These are phyloP conservation scores for Endocarpon pusillum DNA, from an alignment of 495 filamentous ascomycete genomes.

Conservation along the genomic window DNA sequence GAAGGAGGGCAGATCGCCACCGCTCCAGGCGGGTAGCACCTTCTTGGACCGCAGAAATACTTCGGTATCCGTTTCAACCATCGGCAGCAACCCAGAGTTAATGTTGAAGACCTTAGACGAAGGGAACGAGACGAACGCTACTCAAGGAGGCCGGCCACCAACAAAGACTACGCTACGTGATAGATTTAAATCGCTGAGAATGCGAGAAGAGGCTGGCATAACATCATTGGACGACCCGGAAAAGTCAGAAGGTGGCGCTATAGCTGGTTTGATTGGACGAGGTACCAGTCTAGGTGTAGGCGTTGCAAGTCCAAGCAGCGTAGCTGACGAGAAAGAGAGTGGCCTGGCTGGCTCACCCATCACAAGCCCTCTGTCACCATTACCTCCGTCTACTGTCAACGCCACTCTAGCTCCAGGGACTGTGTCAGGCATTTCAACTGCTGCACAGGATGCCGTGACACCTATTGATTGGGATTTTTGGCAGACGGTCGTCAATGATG, in stretches of 20 bases:
- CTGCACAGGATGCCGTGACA: slow-evolving; percentile 41
- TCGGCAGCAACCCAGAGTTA: slow-evolving; percentile 57
- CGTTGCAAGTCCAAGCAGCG: slow-evolving; percentile 35
- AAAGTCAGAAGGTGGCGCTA: slow-evolving; percentile 15
- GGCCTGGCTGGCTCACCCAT: slow-evolving; percentile 13
- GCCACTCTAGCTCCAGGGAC: slow-evolving; percentile 62
- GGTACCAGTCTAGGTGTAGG: slow-evolving; percentile 31
- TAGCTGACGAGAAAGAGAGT: slow-evolving; percentile 38
- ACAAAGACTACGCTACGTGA: slow-evolving; percentile 59
- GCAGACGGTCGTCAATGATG: slow-evolving; percentile 90
- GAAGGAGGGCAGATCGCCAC: slow-evolving; percentile 41
- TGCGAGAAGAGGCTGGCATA: slow-evolving; percentile 61
- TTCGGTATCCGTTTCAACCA: slow-evolving; percentile 52
- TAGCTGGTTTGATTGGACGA: slow-evolving; percentile 25
- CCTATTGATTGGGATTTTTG: slow-evolving; percentile 94
- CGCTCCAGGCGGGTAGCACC: slow-evolving; percentile 22
- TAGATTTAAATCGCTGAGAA: slow-evolving; percentile 66
- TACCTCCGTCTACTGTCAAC: slow-evolving; percentile 33
- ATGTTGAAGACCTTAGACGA: slow-evolving; percentile 52
- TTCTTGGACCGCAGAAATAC: slow-evolving; percentile 46
- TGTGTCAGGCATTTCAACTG: slow-evolving; percentile 55
- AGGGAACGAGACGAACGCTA: slow-evolving; percentile 33
- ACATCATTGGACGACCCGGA: slow-evolving; percentile 29
- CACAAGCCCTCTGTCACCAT: slow-evolving; percentile 28
- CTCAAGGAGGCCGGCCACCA: slow-evolving; percentile 24